These are phyloP conservation scores for Cadophora sp. DNA, from an alignment of 2,329 filamentous ascomycete genomes.

Conservation along the genomic window DNA sequence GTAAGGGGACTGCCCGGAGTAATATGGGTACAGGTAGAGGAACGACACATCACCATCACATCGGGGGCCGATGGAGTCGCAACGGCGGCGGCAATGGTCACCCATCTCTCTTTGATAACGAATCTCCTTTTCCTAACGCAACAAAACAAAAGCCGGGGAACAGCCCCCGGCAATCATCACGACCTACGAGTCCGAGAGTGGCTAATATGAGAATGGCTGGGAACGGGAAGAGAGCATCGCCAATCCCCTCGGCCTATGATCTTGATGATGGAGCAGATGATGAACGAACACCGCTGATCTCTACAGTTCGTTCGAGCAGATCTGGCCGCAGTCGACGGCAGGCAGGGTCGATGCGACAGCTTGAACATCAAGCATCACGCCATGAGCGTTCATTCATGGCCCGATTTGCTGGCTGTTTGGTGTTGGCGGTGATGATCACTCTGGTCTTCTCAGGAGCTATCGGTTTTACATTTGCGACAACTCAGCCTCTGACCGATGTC, in stretches of 20 bases:
- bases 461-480: slow-evolving; percentile 89
- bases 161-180: slow-evolving; percentile 64
- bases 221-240: slow-evolving; percentile 61
- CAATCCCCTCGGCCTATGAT: slow-evolving; percentile 73
- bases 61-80: slow-evolving; percentile 80
- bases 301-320: slow-evolving; percentile 65
- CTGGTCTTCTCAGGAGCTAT: slow-evolving; percentile 85
- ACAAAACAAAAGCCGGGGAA: slow-evolving; percentile 67
- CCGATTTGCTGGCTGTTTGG: slow-evolving; percentile 84
- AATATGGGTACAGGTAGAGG: slow-evolving; percentile 68
- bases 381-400: slow-evolving; percentile 68
- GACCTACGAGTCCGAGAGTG: slow-evolving; percentile 73
- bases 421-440: slow-evolving; percentile 82
- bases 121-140: slow-evolving; percentile 77
- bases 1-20: slow-evolving; percentile 67
- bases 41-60: slow-evolving; percentile 78
- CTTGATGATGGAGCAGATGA: slow-evolving; percentile 87
- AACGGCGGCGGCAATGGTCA: slow-evolving; percentile 69
- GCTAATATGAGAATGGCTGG: slow-evolving; percentile 54
- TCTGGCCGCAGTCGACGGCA: slow-evolving; percentile 62
- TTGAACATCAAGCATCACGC: slow-evolving; percentile 75
- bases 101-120: slow-evolving; percentile 75
- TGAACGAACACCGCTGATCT: slow-evolving; percentile 83
- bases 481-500: slow-evolving; percentile 83
- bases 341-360: slow-evolving; percentile 64